These are phyloP conservation scores for Castanospermum australe DNA, from an alignment of 306 rosid genomes.

Conservation along the genomic window DNA sequence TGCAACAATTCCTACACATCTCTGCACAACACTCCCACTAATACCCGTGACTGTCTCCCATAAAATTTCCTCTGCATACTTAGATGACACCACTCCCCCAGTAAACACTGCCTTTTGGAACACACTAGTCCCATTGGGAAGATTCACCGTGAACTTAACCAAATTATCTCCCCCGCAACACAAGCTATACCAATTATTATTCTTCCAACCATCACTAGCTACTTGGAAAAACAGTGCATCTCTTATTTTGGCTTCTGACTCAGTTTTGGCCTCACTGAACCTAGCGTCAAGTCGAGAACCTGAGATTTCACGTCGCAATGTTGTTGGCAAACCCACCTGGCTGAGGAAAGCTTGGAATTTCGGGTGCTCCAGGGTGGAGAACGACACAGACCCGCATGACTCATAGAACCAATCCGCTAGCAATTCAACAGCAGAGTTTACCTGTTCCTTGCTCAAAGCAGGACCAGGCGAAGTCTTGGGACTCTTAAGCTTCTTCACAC, in stretches of 20 bases:
- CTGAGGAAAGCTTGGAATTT: conserved; percentile 66
- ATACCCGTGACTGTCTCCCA: conserved; percentile 54
- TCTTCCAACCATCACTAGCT: conserved; percentile 73
- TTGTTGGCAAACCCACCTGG: conserved; percentile 69
- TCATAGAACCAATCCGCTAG: conserved; percentile 81
- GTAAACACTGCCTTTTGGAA: conserved; percentile 62
- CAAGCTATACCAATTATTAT: conserved; percentile 34
- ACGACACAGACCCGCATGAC: conserved; percentile 75
- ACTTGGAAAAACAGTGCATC: conserved; percentile 80
- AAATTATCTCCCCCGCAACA: conserved; percentile 59
- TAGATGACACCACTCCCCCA: conserved; percentile 54
- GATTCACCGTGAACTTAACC: conserved; percentile 65
- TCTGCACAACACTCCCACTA: conserved; percentile 56
- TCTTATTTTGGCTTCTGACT: conserved; percentile 69
- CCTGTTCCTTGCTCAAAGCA: conserved; percentile 60
- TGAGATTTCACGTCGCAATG: conserved; percentile 53
- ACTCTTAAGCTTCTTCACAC: conserved; percentile 75
- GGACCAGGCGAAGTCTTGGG: conserved; percentile 49
- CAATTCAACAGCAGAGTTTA: conserved; percentile 57
- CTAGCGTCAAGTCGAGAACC: conserved; percentile 75
- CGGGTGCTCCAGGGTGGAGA: conserved; percentile 68
- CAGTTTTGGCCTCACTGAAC: conserved; percentile 56
- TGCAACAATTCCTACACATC: conserved; percentile 75
- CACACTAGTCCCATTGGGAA: conserved; percentile 74
- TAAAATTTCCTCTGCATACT: conserved; percentile 79